Evolutionary conservation across 352 stramenopile species (phyloP).

Genomic region (Paralagenidium karlingii): DNA sequence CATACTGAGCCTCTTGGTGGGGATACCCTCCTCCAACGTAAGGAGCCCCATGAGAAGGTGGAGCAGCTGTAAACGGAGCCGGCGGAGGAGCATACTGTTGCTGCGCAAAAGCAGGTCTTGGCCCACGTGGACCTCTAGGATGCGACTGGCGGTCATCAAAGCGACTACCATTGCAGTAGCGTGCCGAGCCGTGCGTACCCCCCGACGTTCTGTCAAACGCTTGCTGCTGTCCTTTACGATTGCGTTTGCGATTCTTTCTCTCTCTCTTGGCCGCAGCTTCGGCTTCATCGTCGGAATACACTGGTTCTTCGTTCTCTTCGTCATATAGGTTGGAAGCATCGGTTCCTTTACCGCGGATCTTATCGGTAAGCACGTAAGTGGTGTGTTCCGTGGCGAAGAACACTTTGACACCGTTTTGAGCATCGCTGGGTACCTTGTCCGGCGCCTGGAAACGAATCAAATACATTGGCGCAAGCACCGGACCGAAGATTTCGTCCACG

Average conservation of each 20-base stretch:
- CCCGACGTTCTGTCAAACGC: too few relatives aligned
- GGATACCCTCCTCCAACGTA: background rate
- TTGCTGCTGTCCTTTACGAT: slow-evolving; percentile 21
- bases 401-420: slow-evolving; percentile 22
- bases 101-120: background rate
- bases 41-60: background rate
- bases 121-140: background rate
- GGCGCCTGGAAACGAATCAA: slow-evolving; percentile 63
- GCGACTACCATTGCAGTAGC: background rate
- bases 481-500: slow-evolving; percentile 77
- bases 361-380: slow-evolving; percentile 64
- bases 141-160: background rate
- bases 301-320: slow-evolving; percentile 61
- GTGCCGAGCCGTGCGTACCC: background rate
- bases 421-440: slow-evolving; percentile 47
- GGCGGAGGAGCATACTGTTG: background rate
- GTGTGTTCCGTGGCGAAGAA: slow-evolving; percentile 70
- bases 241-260: slow-evolving; percentile 49
- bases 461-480: slow-evolving; percentile 79
- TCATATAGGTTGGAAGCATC: slow-evolving; percentile 82
- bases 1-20: background rate
- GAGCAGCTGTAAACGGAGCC: too few relatives aligned
- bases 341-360: slow-evolving; percentile 70
- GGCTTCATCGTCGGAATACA: slow-evolving; percentile 77
- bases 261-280: slow-evolving; percentile 55